Evolutionary conservation across 495 filamentous ascomycete species (phyloP).

Genomic region (Xylaria nigripes): DNA sequence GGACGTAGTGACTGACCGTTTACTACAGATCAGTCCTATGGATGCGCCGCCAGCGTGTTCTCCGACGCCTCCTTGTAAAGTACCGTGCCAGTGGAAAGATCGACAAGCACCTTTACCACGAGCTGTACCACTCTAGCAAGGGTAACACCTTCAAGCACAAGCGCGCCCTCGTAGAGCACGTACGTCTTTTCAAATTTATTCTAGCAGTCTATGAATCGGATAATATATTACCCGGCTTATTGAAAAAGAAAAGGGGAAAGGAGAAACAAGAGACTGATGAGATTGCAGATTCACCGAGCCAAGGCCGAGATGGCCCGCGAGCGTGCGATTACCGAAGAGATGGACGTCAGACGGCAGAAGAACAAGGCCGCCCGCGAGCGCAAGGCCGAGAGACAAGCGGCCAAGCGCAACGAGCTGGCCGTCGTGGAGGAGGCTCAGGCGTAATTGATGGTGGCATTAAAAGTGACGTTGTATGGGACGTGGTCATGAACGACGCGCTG

Average conservation of each 20-base stretch:
- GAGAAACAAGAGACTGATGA: constrained; percentile 15
- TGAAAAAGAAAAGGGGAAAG: neutral
- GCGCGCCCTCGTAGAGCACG: constrained; percentile 97
- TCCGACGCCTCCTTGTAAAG: constrained; percentile 97
- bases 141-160: constrained; percentile 99
- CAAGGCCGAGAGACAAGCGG: constrained; percentile 75
- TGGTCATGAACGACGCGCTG: constrained; percentile 23
- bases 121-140: constrained; percentile 99
- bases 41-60: constrained; percentile 99
- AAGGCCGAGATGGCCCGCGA: constrained; percentile 98
- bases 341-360: constrained; percentile 99
- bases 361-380: constrained; percentile 99
- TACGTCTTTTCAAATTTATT: constrained; percentile 49
- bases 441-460: constrained; percentile 25
- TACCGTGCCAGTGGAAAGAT: constrained; percentile 99
- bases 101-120: constrained; percentile 99
- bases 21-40: constrained; percentile 78
- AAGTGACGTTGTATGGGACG: constrained; percentile 15
- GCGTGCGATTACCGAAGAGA: constrained; percentile 91
- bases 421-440: constrained; percentile 63
- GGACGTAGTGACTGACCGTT: constrained; percentile 23
- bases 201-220: too few relatives aligned
- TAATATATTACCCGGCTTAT: neutral
- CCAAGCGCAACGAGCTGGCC: constrained; percentile 79
- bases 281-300: constrained; percentile 90